Evolutionary conservation across 768 basidiomycete species (phyloP).

Genomic region (Symmetrospora coprosmae): DNA sequence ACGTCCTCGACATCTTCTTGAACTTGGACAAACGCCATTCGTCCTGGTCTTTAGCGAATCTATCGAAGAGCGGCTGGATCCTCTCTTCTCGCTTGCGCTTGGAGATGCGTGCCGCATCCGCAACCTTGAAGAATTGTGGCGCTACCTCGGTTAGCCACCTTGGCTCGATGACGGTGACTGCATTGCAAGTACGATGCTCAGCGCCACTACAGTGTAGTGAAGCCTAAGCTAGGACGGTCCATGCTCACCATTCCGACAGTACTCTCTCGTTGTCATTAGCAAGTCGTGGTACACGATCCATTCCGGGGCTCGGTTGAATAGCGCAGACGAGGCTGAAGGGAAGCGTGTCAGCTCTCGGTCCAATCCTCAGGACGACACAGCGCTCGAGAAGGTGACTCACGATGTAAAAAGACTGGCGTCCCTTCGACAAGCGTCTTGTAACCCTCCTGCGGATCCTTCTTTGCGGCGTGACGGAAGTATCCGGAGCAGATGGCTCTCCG

Average conservation of each 20-base stretch:
- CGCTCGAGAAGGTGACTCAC: too few relatives aligned
- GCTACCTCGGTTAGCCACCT: constrained; percentile 98
- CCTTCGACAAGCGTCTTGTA: constrained; percentile 96
- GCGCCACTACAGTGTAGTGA: constrained; percentile 30
- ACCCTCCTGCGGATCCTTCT: constrained; percentile 72
- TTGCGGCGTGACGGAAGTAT: constrained; percentile 94
- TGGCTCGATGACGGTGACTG: constrained; percentile 83
- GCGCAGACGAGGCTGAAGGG: constrained; percentile 51
- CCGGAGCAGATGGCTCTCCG: constrained; percentile 93
- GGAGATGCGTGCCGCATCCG: constrained; percentile 92
- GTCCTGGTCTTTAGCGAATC: constrained; percentile 39
- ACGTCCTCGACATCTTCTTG: constrained; percentile 78
- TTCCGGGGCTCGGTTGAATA: constrained; percentile 93
- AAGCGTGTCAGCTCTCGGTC: too few relatives aligned
- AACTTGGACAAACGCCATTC: constrained; percentile 79
- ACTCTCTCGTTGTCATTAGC: constrained; percentile 89
- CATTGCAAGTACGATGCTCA: constrained; percentile 28
- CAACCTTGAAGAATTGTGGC: constrained; percentile 96
- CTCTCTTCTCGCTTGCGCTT: constrained; percentile 92
- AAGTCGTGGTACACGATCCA: constrained; percentile 94
- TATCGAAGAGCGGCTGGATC: constrained; percentile 64
- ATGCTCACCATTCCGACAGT: constrained; percentile 46
- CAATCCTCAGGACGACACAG: too few relatives aligned
- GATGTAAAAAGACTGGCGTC: constrained; percentile 98
- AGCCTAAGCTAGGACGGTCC: neutral